Evolutionary conservation across 331 rosid species (phyloP), one percentile per base, ranked within the genome.

Genomic region (Malus hybrid): DNA sequence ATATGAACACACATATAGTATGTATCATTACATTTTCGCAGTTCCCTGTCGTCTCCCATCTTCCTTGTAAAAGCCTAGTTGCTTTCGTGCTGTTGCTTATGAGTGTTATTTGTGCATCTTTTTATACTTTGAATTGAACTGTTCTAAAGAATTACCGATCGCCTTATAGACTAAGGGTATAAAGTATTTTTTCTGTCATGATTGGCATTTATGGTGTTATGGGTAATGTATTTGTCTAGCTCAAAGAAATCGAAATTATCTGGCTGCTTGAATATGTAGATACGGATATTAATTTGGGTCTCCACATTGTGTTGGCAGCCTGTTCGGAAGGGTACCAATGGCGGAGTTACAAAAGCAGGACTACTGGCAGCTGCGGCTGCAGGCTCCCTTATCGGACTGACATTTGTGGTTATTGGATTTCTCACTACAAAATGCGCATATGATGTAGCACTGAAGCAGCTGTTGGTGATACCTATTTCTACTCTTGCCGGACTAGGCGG

Each of bases 281-380:
- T 36, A 61, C 5, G 79, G 65, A 68, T 75, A 67, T 55, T 55
- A 79, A 62, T 65, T 75, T 9, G 28, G 78, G 52, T 61, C 18
- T 69, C n/a, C 10, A 65, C 29, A 10, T 78, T 71, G 73, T 73
- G 69, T 73, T 78, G 52, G 77, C 81, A 94, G 99, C 85, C 84
- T 67, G 99, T 94, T 82, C 89, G 75, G 79, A 94, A 79, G 86
- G 99, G 99, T 52, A 92, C 97, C 33, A 94, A 94, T 79, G 99
- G 97, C 5, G 99, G 88, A 61, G 93, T 94, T 73, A 94, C 97
- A 55, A 84, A 66, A 76, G 83, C 90, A 67, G 99, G 99, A 81
- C 81, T 94, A 74, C 81, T 90, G 52, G 99, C 97, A 34, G 97
- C 97, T 67, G 86, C 92, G 22, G 90, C 88, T 16, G 97, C 91